A percentile compares a stretch with the other conserved stretches of the same genome.
These are phyloP conservation scores for Candida tropicalis DNA, from an alignment of 1,139 yeast species.

Conservation along the genomic window DNA sequence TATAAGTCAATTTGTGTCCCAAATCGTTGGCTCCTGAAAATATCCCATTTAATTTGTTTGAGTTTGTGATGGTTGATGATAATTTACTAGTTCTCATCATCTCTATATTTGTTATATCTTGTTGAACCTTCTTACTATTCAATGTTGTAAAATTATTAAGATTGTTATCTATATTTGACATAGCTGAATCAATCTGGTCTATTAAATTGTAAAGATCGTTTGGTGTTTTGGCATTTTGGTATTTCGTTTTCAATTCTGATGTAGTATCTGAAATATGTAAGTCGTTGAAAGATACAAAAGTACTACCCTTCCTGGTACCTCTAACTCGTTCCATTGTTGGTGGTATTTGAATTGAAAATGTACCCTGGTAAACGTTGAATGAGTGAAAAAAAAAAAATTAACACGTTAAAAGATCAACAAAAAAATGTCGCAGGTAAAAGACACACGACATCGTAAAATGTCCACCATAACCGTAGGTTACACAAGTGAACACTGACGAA, in stretches of 20 bases:
- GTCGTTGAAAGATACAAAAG: constrained; percentile 7
- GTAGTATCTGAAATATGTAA: constrained; percentile 11
- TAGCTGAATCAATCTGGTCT: constrained; percentile 18
- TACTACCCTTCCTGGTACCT: neutral
- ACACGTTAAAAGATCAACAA: constrained; percentile 5
- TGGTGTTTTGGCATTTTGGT: constrained; percentile 16
- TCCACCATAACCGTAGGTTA: no score
- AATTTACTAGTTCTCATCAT: constrained; percentile 42
- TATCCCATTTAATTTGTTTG: constrained; percentile 51
- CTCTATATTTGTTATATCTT: constrained; percentile 40
- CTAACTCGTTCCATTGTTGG: neutral
- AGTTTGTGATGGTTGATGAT: constrained; percentile 37
- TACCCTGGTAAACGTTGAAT: neutral
- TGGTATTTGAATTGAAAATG: neutral
- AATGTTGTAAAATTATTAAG: constrained; percentile 28
- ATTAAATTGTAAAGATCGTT: constrained; percentile 19
- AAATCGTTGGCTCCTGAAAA: constrained; percentile 64
- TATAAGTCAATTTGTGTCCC: constrained; percentile 67
- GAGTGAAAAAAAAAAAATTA: constrained; percentile 3
- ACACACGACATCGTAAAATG: neutral
- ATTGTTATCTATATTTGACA: constrained; percentile 20
- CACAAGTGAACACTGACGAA: no score
- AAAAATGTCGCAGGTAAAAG: neutral
- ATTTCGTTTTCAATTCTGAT: constrained; percentile 11
- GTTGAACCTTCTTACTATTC: constrained; percentile 36